phyloP scores from a whole-genome alignment of 2,329 filamentous ascomycete species.

The Neocucurbitaria cava region DNA sequence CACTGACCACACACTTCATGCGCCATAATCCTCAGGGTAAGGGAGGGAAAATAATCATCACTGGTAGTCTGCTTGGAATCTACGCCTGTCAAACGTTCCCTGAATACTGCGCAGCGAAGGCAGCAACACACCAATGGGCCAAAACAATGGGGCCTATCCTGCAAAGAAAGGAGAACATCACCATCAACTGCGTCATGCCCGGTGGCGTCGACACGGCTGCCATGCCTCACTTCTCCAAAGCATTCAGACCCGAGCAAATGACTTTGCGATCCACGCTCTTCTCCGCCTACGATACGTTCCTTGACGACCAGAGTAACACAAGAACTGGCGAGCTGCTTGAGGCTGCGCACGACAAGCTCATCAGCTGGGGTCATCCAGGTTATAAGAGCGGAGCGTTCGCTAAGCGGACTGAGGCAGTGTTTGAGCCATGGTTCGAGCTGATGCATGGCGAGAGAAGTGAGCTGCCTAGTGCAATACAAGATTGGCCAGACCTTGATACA shows the following conservation, averaged over 20 bases:
- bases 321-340: constrained; percentile 54
- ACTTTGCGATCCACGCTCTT: constrained; percentile 54
- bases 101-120: constrained; percentile 61
- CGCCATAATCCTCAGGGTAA: constrained; percentile 52
- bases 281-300: constrained; percentile 52
- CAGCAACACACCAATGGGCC: constrained; percentile 49
- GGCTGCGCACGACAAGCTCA: constrained; percentile 50
- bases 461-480: constrained; percentile 46
- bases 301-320: constrained; percentile 50
- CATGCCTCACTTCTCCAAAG: constrained; percentile 47
- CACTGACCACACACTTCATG: constrained; percentile 62
- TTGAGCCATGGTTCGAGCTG: constrained; percentile 56
- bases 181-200: constrained; percentile 59
- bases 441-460: constrained; percentile 54
- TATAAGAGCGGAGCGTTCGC: constrained; percentile 52
- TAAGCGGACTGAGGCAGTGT: constrained; percentile 53
- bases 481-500: constrained; percentile 29
- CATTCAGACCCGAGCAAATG: constrained; percentile 33
- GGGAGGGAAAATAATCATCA: constrained; percentile 56
- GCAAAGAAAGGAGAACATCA: constrained; percentile 54
- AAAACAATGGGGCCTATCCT: constrained; percentile 24
- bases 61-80: constrained; percentile 53
- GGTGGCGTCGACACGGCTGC: constrained; percentile 54
- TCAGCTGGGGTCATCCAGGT: constrained; percentile 45
- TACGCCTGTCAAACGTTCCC: constrained; percentile 56